Percentiles rank a stretch among this genome's conserved stretches.
phyloP scores from a whole-genome alignment of 2,329 filamentous ascomycete genomes.

The Sporothrix brasiliensis region DNA sequence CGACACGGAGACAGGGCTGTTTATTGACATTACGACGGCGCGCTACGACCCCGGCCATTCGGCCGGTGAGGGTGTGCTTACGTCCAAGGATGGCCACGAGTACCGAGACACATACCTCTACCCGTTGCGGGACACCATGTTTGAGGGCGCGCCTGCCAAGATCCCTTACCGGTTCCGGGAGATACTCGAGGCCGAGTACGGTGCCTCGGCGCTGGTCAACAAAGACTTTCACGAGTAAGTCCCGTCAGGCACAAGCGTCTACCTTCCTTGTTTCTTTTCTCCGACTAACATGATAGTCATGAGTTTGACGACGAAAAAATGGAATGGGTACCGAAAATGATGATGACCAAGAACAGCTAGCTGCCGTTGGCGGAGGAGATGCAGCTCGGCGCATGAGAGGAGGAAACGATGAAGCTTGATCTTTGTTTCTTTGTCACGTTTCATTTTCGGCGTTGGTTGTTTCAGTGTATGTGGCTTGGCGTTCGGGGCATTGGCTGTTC shows the following conservation, averaged over 20 bases:
- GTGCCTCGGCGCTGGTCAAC: conserved; percentile 53
- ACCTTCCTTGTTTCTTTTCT: background rate
- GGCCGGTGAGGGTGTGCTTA: conserved; percentile 50
- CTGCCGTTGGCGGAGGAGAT: background rate
- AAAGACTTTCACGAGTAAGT: conserved; percentile 58
- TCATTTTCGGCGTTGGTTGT: background rate
- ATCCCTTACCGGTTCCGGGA: conserved; percentile 66
- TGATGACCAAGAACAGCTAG: background rate
- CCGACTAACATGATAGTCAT: conserved; percentile 30
- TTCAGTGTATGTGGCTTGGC: background rate
- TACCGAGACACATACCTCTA: conserved; percentile 63
- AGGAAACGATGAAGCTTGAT: background rate
- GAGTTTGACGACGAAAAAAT: conserved; percentile 34
- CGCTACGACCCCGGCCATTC: conserved; percentile 53
- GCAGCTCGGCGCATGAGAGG: background rate
- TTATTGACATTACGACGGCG: conserved; percentile 56
- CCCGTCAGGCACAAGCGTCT: background rate
- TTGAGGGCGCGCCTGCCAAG: conserved; percentile 67
- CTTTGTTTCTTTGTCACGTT: background rate
- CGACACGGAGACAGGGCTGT: conserved; percentile 51
- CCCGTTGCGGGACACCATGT: conserved; percentile 68
- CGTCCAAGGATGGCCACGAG: conserved; percentile 56
- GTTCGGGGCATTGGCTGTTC: background rate
- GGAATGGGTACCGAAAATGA: conserved; percentile 36
- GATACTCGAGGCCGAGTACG: conserved; percentile 62